Evolutionary conservation across 768 basidiomycete genomes (phyloP), one percentile per base, ranked within the genome.

Genomic region (Rhizopogon rudus): DNA sequence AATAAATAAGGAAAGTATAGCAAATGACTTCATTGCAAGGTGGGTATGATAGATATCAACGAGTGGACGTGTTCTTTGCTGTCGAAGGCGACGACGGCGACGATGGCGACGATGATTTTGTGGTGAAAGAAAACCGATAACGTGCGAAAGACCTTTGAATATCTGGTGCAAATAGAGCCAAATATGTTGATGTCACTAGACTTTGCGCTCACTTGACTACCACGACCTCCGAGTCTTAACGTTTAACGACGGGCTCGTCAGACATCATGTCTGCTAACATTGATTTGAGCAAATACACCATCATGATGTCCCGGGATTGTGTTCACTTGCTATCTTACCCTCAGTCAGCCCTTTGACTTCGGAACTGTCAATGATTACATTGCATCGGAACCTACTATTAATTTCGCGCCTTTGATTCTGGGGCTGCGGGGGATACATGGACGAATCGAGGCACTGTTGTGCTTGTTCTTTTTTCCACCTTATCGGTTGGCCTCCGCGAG

Each of bases 21-120:
- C 75, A 61, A 87, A 66, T 16, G 78, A 77, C 62, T 76, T 82
- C 70, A 86, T 69, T 71, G 71, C 65, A 67, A 72, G 66, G 66
- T 58, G 60, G 61, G 56, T 48, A 61, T 53, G 67, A 25, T 29
- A 40, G 28, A 51, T 46, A 49, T 56, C 46, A 75, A 73, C 31
- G 74, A 73, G 61, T 58, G 74, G 71, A 72, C 68, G 66, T 51
- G 64, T 71, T 71, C 61, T 68, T 66, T 67, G 66, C 55, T 56
- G 69, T 69, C 70, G 65, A 68, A 63, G 68, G 67, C 64, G 68
- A 69, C 69, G 65, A 56, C 54, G 64, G 62, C 41, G 60, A 37
- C 48, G 48, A 48, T 37, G 35, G 35, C 35, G 35, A 37, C 35
- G 13, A 45, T 48, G 51, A 57, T 50, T 52, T 42, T 53, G 59